Conservation (phyloP, 768 basidiomycete genomes). For the Myochromella boudieri region DNA sequence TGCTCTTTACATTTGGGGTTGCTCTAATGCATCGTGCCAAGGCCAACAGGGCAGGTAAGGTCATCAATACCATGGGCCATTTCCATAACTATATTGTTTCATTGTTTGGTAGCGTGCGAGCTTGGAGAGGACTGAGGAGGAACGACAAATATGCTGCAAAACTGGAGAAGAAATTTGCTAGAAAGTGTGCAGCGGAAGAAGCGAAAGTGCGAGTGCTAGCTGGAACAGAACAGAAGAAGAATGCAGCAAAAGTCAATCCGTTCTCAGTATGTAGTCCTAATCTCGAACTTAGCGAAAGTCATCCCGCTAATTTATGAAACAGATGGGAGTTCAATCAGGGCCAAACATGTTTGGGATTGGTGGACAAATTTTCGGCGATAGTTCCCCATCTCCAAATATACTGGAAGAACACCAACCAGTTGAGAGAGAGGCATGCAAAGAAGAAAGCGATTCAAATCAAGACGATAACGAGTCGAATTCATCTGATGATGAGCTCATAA, state of each 20-base stretch:
- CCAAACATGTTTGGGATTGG: slow-evolving; percentile 54
- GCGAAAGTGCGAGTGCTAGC: slow-evolving; percentile 33
- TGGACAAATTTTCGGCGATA: slow-evolving; percentile 62
- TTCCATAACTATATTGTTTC: slow-evolving; percentile 7
- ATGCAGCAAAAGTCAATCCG: slow-evolving; percentile 52
- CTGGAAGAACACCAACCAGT: slow-evolving; percentile 8
- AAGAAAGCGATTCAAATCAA: slow-evolving; percentile 29
- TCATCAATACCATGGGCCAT: background rate
- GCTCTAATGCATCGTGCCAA: slow-evolving; percentile 69
- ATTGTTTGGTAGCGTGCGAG: slow-evolving; percentile 62
- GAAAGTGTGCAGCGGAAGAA: slow-evolving; percentile 36
- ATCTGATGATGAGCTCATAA: slow-evolving; percentile 51
- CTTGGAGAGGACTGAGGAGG: slow-evolving; percentile 73
- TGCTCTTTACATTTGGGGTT: slow-evolving; percentile 85
- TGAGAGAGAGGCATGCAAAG: slow-evolving; percentile 32
- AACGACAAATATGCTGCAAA: slow-evolving; percentile 77
- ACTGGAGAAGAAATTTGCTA: slow-evolving; percentile 54
- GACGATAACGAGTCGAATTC: slow-evolving; percentile 24
- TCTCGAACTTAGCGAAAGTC: background rate
- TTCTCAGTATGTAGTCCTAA: slow-evolving; percentile 54
- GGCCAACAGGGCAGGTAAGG: slow-evolving; percentile 75
- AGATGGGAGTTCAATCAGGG: slow-evolving; percentile 24
- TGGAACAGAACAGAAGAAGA: slow-evolving; percentile 29
- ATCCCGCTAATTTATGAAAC: slow-evolving; percentile 13
- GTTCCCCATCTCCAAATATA: slow-evolving; percentile 16